These are phyloP conservation scores for Alternaria sp. DNA, from an alignment of 2,329 filamentous ascomycete species.

Conservation along the genomic window DNA sequence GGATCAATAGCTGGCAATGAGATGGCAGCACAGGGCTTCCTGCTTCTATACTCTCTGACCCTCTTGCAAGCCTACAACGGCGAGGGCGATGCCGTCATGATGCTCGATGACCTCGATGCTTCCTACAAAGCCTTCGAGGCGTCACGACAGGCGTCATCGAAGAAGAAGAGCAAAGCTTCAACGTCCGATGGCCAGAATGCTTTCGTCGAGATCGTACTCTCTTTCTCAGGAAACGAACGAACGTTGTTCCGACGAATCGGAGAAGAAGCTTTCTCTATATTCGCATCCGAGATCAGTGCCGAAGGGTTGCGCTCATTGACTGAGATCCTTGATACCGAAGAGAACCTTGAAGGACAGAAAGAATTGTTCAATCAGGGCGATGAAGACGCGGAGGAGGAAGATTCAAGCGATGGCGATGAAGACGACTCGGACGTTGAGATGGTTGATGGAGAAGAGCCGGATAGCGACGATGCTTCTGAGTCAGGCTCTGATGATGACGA, in stretches of 20 bases:
- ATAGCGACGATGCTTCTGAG: slow-evolving; percentile 31
- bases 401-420: slow-evolving; percentile 56
- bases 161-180: slow-evolving; percentile 46
- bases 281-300: slow-evolving; percentile 75
- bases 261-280: slow-evolving; percentile 85
- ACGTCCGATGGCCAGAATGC: slow-evolving; percentile 32
- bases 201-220: slow-evolving; percentile 87
- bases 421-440: slow-evolving; percentile 55
- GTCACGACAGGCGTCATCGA: slow-evolving; percentile 69
- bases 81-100: slow-evolving; percentile 81
- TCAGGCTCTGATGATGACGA: slow-evolving; percentile 25
- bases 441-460: slow-evolving; percentile 47
- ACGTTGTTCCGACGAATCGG: slow-evolving; percentile 84
- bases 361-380: slow-evolving; percentile 76
- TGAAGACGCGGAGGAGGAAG: slow-evolving; percentile 47
- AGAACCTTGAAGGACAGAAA: slow-evolving; percentile 82
- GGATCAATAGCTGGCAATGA: slow-evolving; percentile 35
- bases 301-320: slow-evolving; percentile 72
- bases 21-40: slow-evolving; percentile 66
- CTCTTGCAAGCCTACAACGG: slow-evolving; percentile 90
- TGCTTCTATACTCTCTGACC: slow-evolving; percentile 81
- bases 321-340: slow-evolving; percentile 77
- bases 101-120: slow-evolving; percentile 80
- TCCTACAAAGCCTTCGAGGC: slow-evolving; percentile 62
- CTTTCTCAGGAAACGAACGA: slow-evolving; percentile 85